These are phyloP conservation scores for Batrachochytrium dendrobatidis DNA, from an alignment of 371 early-diverging fungal genomes.

Conservation along the genomic window DNA sequence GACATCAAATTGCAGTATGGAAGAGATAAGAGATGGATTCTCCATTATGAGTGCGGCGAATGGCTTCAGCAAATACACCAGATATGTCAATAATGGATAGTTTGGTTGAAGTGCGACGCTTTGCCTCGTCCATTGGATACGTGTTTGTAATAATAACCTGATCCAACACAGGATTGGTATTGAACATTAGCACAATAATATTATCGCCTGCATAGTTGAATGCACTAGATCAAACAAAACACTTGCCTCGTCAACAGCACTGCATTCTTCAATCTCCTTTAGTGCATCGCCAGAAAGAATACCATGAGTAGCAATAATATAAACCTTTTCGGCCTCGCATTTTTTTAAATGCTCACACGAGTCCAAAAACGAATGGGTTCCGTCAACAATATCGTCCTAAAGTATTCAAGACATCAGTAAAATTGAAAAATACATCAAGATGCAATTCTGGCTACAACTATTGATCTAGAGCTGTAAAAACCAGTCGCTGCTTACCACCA, in stretches of 20 bases:
- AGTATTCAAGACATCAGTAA: too few relatives aligned
- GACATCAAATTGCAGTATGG: not conserved
- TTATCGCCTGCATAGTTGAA: too few relatives aligned
- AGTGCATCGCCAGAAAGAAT: slow-evolving; percentile 82
- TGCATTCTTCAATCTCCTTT: slow-evolving; percentile 73
- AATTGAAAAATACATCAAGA: too few relatives aligned
- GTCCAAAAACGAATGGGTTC: slow-evolving; percentile 74
- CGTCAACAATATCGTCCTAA: slow-evolving; percentile 25
- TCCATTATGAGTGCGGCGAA: slow-evolving; percentile 95
- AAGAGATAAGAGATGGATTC: slow-evolving; percentile 61
- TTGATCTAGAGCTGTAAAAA: too few relatives aligned
- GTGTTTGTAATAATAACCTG: slow-evolving; percentile 89
- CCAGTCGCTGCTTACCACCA: slow-evolving; percentile 59
- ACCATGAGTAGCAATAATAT: slow-evolving; percentile 92
- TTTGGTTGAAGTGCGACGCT: slow-evolving; percentile 64
- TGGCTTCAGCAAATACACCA: slow-evolving; percentile 89
- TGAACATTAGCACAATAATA: too few relatives aligned
- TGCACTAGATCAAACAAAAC: slow-evolving; percentile 20
- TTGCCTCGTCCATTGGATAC: slow-evolving; percentile 77
- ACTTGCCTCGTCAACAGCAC: slow-evolving; percentile 70
- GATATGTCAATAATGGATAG: slow-evolving; percentile 83
- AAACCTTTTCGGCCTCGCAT: slow-evolving; percentile 79
- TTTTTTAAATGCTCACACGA: slow-evolving; percentile 69
- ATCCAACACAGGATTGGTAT: too few relatives aligned
- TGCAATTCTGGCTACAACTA: too few relatives aligned